Evolutionary conservation across 1,284 basidiomycete genomes (phyloP), one percentile per base, ranked within the genome.

Genomic region (Melampsora occidentalis): DNA sequence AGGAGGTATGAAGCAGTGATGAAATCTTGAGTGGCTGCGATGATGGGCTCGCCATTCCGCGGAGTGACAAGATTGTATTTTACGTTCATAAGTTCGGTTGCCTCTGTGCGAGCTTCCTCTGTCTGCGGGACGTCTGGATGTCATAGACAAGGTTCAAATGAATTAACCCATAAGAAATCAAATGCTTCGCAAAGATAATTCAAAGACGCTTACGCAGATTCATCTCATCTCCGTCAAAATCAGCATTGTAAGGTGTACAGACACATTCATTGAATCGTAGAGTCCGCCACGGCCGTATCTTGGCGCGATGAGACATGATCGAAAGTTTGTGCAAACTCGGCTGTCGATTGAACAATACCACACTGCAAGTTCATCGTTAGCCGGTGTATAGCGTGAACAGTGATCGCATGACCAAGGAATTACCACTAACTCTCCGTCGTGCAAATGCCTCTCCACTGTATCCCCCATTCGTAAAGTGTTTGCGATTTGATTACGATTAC

Each of bases 181-280:
- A 16, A 46, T 9, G 14, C 14, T 12, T 2, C 4, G 35, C 35
- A 39, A 14, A 59, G 16, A 12, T 22, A 4, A 18, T 20, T 22
- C 3, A 59, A 59, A 59, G 53, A 59, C 12, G 39, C 59, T 69
- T 70, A 77, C 75, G 95, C 81, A 99, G 86, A 84, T 99, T 99
- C 97, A 99, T 99, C 84, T 99, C 97, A 83, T 99, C 97, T 79
- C 97, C 97, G 83, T 99, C 97, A 81, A 99, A 99, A 85, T 99
- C 97, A 72, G 97, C 97, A 82, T 98, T 98, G 85, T 99, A 99
- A 1, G 97, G 97, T 70, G 94, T 96, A 84, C 97, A 99, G 10
- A 97, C 97, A 88, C 97, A 99, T 83, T 99, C 97, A 83, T 99
- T 99, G 77, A 99, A 86, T 66, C 97, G 89, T 86, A 99, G 97